Base-by-base conservation (phyloP, 2,329 filamentous ascomycete species). In the Sordariomycetes sp. region DNA sequence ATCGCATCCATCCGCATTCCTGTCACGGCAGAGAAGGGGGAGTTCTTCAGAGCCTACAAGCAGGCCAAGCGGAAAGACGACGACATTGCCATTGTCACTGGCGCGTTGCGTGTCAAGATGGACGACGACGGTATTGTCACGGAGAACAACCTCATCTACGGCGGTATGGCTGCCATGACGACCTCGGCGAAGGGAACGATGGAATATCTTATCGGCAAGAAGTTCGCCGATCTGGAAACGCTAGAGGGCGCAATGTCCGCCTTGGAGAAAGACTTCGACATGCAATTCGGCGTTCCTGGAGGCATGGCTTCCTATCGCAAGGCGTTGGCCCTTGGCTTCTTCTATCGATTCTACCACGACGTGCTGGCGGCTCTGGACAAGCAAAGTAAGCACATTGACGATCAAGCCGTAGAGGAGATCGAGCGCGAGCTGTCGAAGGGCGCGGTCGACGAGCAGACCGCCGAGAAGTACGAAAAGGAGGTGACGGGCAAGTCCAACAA, bases 261-360 rank as follows among this genome's bases (percentile, higher is more conserved):
- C 1, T 65, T 98, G n/a, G 88, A 86, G 42, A 68, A 75, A 33
- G 92, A 96, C 50, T 98, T 98, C 49, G 76, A 93, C 52, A 68
- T 98, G 20, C 70, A 75, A 5, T 96, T 94, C 48, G 81, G 87
- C 34, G 92, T 98, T 1, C 92, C 90, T 0, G 92, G 92, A 44
- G 92, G 92, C 24, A 98, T 98, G 92, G 90, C 92, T 0, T 94
- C 87, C 2, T 98, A 96, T 52, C 72, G 92, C 19, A 94, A 92
- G 54, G 85, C 87, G 1, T 64, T 98, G 8, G 90, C 92, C 0
- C 66, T 96, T 34, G 81, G 88, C 3, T 94, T 98, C 68, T 96
- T 96, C 61, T 96, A 96, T 59, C 80, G 87, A 25, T 98, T 95
- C 58, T 96, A 94, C 52, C 85, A 96, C 49, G 90, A 96, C 41